Evolutionary conservation across 108 stramenopile species (phyloP), one percentile per base, ranked within the genome.

Genomic region (Cylindrotheca fusiformis): DNA sequence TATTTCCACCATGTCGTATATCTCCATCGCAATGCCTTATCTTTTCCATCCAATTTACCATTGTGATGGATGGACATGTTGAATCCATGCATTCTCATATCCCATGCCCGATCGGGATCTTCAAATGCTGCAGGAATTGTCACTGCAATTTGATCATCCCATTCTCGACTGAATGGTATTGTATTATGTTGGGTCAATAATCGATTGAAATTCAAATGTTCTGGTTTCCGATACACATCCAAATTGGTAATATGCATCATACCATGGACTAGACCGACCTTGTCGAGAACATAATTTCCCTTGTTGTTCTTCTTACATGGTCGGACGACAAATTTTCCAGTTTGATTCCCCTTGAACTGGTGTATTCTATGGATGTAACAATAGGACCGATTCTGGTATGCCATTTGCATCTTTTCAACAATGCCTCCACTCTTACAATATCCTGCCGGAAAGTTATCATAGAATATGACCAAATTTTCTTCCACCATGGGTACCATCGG

Each of bases 81-180:
- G 14, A 76, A 32, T 22, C 63, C 71, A 50, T 67, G 50, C 1
- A 4, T 21, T 10, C 63, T 29, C 75, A 78, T 75, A 49, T 76
- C 71, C 58, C 52, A 66, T 2, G 68, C 27, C 44, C 50, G 53
- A 12, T 78, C 53, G 6, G 71, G 77, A 51, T 69, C 75, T 20
- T 66, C 47, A 12, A 79, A 66, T 2, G 67, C 75, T 2, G 82
- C 65, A 0, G 77, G 75, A 4, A 79, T 36, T 4, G 74, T 83
- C 5, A 83, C 75, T 31, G 77, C 82, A 6, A 67, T 44, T 67
- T 83, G 82, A 60, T 83, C 82, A 52, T 79, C 77, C 21, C 23
- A 78, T 32, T 50, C 28, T 28, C 82, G 63, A 12, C 54, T 46
- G 36, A 41, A 41, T 14, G 36, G 36, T 10, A 10, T 6, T 6